Evolutionary conservation across 495 filamentous ascomycete species (phyloP).

Genomic region (Filosporella fistucella): DNA sequence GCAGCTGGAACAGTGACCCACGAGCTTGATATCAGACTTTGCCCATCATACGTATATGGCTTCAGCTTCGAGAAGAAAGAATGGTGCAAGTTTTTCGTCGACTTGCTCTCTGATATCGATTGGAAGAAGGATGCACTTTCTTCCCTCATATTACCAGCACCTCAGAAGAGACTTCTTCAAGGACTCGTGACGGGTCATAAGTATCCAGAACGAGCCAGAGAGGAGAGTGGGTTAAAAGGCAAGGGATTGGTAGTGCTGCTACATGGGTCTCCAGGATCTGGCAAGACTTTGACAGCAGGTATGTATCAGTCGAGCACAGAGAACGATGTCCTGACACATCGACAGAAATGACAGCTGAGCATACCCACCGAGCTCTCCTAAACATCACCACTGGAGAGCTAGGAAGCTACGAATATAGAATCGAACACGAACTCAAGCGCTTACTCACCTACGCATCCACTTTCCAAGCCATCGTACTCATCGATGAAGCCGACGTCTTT

Average conservation of each 20-base stretch:
- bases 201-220: constrained; percentile 67
- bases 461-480: constrained; percentile 31
- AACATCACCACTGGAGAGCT: constrained; percentile 59
- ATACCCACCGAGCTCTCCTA: constrained; percentile 7
- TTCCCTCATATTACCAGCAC: constrained; percentile 63
- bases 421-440: constrained; percentile 11
- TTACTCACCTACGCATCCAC: constrained; percentile 11
- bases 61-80: constrained; percentile 13
- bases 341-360: constrained; percentile 10
- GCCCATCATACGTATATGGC: constrained; percentile 36
- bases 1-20: constrained; percentile 24
- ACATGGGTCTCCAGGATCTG: constrained; percentile 76
- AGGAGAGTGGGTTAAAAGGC: constrained; percentile 72
- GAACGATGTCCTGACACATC: not conserved
- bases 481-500: constrained; percentile 39
- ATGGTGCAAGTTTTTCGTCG: constrained; percentile 70
- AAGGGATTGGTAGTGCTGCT: constrained; percentile 68
- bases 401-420: constrained; percentile 2
- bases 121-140: constrained; percentile 76
- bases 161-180: constrained; percentile 75
- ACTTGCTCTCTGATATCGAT: constrained; percentile 67
- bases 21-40: constrained; percentile 30
- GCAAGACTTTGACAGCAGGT: constrained; percentile 85
- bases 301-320: constrained; percentile 24
- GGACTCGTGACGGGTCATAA: constrained; percentile 68